A percentile compares a stretch with the other conserved stretches of the same genome.
Evolutionary conservation across 2,329 filamentous ascomycete species (phyloP).

Genomic region (Fusarium caatingaense): DNA sequence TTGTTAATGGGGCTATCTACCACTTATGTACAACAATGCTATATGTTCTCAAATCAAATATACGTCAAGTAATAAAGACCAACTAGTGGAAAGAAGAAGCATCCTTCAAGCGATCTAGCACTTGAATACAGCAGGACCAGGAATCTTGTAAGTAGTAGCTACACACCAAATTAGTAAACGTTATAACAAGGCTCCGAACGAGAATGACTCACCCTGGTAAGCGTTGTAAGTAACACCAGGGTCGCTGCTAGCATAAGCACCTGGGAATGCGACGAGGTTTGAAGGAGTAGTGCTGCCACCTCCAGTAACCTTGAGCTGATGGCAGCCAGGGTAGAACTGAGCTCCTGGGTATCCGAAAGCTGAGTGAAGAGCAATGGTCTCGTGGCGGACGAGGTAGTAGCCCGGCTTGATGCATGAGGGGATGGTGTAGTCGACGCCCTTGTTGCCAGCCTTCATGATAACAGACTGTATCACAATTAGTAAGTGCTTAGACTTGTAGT

Average conservation of each 20-base stretch:
- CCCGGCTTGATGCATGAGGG: conserved; percentile 63
- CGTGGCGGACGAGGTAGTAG: conserved; percentile 69
- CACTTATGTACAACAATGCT: conserved; percentile 8
- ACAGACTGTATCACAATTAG: conserved; percentile 46
- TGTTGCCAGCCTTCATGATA: conserved; percentile 59
- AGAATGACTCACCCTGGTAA: conserved; percentile 56
- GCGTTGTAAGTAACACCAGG: conserved; percentile 64
- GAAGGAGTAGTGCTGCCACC: conserved; percentile 57
- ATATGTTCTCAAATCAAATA: conserved; percentile 10
- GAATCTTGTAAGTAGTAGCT: conserved; percentile 58
- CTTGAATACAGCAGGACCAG: conserved; percentile 60
- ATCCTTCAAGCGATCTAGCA: conserved; percentile 50
- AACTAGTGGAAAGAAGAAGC: conserved; percentile 18
- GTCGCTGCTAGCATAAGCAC: conserved; percentile 62
- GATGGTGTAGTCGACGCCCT: conserved; percentile 63
- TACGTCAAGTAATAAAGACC: conserved; percentile 11
- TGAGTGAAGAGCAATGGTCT: conserved; percentile 66
- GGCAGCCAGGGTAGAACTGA: conserved; percentile 69
- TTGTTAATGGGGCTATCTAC: conserved; percentile 16
- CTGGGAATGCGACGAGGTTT: conserved; percentile 62
- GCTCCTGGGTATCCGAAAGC: conserved; percentile 62
- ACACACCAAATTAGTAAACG: background rate
- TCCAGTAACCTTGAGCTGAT: conserved; percentile 66
- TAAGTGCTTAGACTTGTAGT: background rate
- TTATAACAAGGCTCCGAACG: background rate